A percentile compares a stretch with the other conserved stretches of the same genome.
These are phyloP conservation scores for Choiromyces venosus DNA, from an alignment of 495 filamentous ascomycete species.

Conservation along the genomic window DNA sequence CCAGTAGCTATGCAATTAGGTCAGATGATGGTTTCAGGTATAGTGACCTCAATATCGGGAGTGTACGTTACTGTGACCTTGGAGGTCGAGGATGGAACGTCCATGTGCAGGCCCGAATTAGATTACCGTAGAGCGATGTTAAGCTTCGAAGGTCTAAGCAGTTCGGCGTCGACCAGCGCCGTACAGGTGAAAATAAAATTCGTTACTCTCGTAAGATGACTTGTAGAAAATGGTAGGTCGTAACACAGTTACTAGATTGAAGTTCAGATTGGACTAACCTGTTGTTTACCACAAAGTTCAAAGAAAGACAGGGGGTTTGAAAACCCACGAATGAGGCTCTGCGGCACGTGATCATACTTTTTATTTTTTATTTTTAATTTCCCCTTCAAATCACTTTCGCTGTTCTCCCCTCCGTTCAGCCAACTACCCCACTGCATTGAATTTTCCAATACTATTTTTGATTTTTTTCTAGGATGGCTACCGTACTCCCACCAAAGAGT, in stretches of 20 bases:
- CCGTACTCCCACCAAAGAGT: slow-evolving; percentile 77
- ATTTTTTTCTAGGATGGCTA: slow-evolving; percentile 60
- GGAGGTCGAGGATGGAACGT: slow-evolving; percentile 59
- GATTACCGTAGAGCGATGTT: neutral
- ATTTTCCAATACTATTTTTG: neutral
- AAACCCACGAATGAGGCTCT: neutral
- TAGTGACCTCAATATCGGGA: slow-evolving; percentile 12
- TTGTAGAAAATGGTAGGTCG: neutral
- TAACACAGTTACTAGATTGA: neutral
- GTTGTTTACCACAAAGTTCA: neutral
- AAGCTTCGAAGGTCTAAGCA: neutral
- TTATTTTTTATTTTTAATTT: neutral
- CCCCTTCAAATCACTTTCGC: neutral
- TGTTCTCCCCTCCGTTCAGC: neutral
- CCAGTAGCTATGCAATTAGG: slow-evolving; percentile 54
- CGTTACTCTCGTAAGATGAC: neutral
- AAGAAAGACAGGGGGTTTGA: neutral
- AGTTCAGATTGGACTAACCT: neutral
- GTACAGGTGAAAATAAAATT: neutral
- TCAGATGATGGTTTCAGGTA: slow-evolving; percentile 28
- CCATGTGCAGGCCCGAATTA: slow-evolving; percentile 45
- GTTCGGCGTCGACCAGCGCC: neutral
- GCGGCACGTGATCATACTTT: neutral
- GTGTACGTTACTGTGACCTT: slow-evolving; percentile 61
- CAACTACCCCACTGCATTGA: neutral